Evolutionary conservation across 2,329 filamentous ascomycete species (phyloP).

Genomic region (Trichoderma atrobrunneum): DNA sequence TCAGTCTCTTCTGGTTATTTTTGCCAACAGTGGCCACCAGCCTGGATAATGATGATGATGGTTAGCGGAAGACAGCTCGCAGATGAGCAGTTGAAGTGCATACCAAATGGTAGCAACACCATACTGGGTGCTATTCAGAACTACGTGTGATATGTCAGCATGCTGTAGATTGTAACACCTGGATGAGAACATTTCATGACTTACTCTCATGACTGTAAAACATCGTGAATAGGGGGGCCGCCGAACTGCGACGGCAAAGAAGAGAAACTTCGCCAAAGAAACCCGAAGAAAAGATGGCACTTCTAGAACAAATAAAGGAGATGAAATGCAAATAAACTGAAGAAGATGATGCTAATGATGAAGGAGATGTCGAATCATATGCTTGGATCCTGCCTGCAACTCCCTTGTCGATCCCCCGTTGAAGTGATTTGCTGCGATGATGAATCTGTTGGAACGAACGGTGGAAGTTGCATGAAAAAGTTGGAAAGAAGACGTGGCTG

Average conservation of each 20-base stretch:
- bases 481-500: neutral
- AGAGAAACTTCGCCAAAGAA: neutral
- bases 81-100: constrained; percentile 25
- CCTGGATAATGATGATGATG: constrained; percentile 48
- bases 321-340: neutral
- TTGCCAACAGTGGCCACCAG: constrained; percentile 86
- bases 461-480: neutral
- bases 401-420: neutral
- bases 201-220: constrained; percentile 95
- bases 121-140: constrained; percentile 82
- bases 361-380: neutral
- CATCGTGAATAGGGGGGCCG: constrained; percentile 51
- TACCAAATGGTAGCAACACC: constrained; percentile 95
- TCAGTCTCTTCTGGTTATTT: constrained; percentile 64
- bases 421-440: neutral
- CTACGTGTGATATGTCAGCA: constrained; percentile 38
- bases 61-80: neutral
- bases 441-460: neutral
- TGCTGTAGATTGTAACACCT: neutral
- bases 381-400: neutral
- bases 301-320: neutral
- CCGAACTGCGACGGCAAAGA: neutral
- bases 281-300: neutral
- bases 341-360: neutral
- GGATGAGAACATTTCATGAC: constrained; percentile 27